Base-by-base conservation (phyloP, 345 rosid species). In the Bruguiera sexangula region DNA sequence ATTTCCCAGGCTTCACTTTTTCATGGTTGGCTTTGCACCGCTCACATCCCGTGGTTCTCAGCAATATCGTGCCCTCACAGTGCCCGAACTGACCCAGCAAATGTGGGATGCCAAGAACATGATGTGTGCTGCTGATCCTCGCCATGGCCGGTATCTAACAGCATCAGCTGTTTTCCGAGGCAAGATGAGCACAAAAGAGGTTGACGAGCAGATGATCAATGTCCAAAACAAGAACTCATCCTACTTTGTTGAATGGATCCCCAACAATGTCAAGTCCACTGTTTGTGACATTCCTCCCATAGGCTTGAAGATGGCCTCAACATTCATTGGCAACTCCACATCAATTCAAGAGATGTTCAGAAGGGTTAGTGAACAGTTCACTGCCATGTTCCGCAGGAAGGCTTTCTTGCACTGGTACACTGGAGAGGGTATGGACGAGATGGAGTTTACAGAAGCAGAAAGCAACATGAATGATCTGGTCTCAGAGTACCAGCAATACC, bases 361-460 rank as follows among this genome's bases (percentile, higher is more conserved):
- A 79, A 78, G 96, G 72, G 92, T 89, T 8, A 89, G 96, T 27
- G 96, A 87, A 61, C 96, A 89, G 69, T 89, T 89, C 78, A 89
- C 92, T 19, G 96, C 96, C 48, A 87, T 87, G 92, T 89, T 89
- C 75, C 84, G 96, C 69, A 85, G 96, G 83, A 89, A 89, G 83
- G 93, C 90, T 79, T 88, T 88, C 88, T 85, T 88, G 85, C 91
- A 88, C 68, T 88, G 93, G 93, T 88, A 86, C 80, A 88, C 93
- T 7, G 93, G 89, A 10, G 93, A 89, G 65, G 95, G 95, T 1
- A 89, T 85, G 95, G 95, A 89, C 31, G 92, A 89, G 80, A 89
- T 89, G 95, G 95, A 89, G 76, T 87, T 87, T 61, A 89, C 95
- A 1, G 95, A 88, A 75, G 93, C 90, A 13, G 90, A 88, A 73